phyloP scores from a whole-genome alignment of 2,329 filamentous ascomycete genomes.

The Alternaria consortialis region DNA sequence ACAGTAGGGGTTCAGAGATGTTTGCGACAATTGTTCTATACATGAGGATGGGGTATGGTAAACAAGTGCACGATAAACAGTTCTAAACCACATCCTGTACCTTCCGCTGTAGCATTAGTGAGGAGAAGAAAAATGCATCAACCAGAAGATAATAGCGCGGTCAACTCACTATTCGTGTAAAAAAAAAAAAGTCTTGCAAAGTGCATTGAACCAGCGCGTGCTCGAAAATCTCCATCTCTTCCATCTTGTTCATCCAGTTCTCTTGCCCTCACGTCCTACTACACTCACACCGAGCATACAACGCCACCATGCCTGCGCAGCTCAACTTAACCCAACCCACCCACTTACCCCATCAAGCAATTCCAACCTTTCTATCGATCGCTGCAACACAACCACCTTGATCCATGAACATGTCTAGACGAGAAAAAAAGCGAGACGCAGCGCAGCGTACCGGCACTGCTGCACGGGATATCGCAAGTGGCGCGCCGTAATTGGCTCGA shows the following conservation, averaged over 20 bases:
- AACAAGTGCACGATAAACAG: too few relatives aligned
- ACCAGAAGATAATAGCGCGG: too few relatives aligned
- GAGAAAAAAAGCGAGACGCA: background rate
- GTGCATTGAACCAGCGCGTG: background rate
- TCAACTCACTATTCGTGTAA: too few relatives aligned
- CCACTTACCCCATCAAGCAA: constrained; percentile 1
- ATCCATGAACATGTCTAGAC: constrained; percentile 4
- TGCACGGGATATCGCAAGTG: constrained; percentile 13
- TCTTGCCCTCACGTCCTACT: background rate
- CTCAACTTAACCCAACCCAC: background rate
- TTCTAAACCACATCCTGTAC: too few relatives aligned
- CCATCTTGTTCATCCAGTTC: background rate
- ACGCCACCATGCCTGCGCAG: background rate
- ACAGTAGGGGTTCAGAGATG: background rate
- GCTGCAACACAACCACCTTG: constrained; percentile 4
- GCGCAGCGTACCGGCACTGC: constrained; percentile 2
- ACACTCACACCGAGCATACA: background rate
- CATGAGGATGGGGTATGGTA: too few relatives aligned
- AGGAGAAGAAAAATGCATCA: too few relatives aligned
- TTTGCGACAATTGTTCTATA: background rate
- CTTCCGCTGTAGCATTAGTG: too few relatives aligned
- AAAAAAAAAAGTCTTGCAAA: too few relatives aligned
- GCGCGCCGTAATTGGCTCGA: constrained; percentile 14
- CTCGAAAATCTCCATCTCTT: background rate
- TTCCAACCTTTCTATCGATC: background rate